Percentiles rank a stretch among this genome's conserved stretches.
These are phyloP conservation scores for Cucurbita maxima DNA, from an alignment of 306 rosid genomes.

Conservation along the genomic window DNA sequence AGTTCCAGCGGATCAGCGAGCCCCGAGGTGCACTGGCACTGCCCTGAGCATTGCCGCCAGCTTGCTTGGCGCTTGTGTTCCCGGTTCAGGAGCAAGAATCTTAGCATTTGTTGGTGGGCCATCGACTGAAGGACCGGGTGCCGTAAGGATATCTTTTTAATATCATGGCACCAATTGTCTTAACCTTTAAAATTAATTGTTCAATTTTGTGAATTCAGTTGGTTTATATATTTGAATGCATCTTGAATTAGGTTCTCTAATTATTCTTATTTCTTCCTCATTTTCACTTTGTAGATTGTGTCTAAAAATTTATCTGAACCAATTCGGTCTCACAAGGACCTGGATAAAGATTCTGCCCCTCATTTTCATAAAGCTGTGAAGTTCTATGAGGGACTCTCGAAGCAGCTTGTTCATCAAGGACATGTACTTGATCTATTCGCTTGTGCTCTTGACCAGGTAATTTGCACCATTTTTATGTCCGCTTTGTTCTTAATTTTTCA, in stretches of 20 bases:
- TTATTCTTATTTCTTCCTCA: background rate
- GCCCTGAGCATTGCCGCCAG: constrained; percentile 72
- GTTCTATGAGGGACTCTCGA: constrained; percentile 78
- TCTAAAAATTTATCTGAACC: constrained; percentile 82
- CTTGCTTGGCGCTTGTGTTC: constrained; percentile 92
- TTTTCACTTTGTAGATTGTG: constrained; percentile 46
- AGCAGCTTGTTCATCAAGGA: constrained; percentile 98
- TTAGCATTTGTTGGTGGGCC: constrained; percentile 96
- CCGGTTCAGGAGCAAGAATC: constrained; percentile 87
- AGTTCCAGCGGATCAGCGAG: constrained; percentile 66
- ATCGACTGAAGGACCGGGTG: constrained; percentile 80
- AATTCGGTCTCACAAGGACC: constrained; percentile 95
- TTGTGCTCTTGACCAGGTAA: constrained; percentile 96
- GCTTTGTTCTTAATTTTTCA: background rate
- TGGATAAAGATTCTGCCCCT: constrained; percentile 89
- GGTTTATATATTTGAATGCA: background rate
- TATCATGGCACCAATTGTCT: background rate
- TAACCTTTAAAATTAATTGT: background rate
- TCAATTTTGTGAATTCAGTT: background rate
- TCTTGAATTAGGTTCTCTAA: background rate
- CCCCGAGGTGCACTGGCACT: constrained; percentile 76
- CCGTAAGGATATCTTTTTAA: constrained; percentile 44
- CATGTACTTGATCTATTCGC: constrained; percentile 94
- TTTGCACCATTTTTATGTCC: background rate
- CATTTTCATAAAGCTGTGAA: constrained; percentile 80